Evolutionary conservation across 2,329 filamentous ascomycete genomes (phyloP).

Genomic region (Colletotrichum liriopes): DNA sequence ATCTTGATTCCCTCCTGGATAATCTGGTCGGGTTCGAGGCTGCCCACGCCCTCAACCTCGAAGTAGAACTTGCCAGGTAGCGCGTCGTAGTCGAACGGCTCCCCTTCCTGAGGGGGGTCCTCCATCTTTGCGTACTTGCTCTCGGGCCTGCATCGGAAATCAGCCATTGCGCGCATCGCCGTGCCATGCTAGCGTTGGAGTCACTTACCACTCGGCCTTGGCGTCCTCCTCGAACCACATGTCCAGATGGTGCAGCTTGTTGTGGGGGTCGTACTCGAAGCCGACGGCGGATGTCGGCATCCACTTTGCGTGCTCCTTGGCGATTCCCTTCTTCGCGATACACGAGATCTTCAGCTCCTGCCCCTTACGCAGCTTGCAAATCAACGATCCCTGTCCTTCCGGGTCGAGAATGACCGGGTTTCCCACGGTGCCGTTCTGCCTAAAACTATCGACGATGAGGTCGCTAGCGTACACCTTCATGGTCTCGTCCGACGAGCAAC

Average conservation of each 20-base stretch:
- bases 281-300: conserved; percentile 91
- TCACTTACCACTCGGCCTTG: conserved; percentile 84
- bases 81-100: conserved; percentile 92
- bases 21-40: conserved; percentile 90
- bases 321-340: conserved; percentile 97
- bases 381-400: conserved; percentile 85
- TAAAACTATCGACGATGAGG: conserved; percentile 79
- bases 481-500: conserved; percentile 87
- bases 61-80: conserved; percentile 90
- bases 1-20: conserved; percentile 90
- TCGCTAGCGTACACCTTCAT: conserved; percentile 97
- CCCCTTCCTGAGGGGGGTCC: conserved; percentile 84
- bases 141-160: conserved; percentile 75
- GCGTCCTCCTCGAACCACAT: conserved; percentile 95
- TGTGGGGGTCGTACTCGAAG: conserved; percentile 98
- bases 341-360: conserved; percentile 94
- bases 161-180: conserved; percentile 40
- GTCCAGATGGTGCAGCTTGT: conserved; percentile 92
- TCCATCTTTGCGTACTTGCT: conserved; percentile 86
- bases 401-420: conserved; percentile 88
- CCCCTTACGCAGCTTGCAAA: conserved; percentile 90
- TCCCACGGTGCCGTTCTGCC: conserved; percentile 82
- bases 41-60: conserved; percentile 91
- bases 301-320: conserved; percentile 99
- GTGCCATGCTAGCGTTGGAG: neutral